Base-by-base conservation (phyloP, 495 filamentous ascomycete species). In the Clavariopsis aquatica region DNA sequence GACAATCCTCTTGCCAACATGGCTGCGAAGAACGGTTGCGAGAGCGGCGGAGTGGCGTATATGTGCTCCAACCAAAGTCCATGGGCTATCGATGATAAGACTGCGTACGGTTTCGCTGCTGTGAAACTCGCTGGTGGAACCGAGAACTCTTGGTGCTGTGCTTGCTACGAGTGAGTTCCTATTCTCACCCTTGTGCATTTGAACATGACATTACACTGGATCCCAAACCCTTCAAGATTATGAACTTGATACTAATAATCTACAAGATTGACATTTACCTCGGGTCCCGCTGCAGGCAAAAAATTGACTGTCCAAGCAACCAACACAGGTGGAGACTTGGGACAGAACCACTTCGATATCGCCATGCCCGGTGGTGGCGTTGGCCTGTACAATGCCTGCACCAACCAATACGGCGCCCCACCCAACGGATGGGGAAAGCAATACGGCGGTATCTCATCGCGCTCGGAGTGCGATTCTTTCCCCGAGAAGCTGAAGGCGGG, bases 321-420 rank as follows among this genome's bases (percentile, higher is more conserved):
- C 47, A 89, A 89, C 71, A 87, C 84, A 22, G 85, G 84, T 15
- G 81, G 79, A 20, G 84, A 87, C 57, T 70, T 87, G 56, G 78
- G 78, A 19, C 66, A 77, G 19, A 85, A 85, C 59, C 85, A 87
- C 62, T 88, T 88, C 71, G 84, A 86, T 77, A 69, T 88, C 57
- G 83, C 84, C 19, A 87, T 89, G 52, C 86, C 87, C 53, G 86
- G 86, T 45, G 86, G 87, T 52, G 86, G 87, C 24, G 85, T 87
- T 8, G 87, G 87, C 23, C 71, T 80, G 28, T 87, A 81, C 77
- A 87, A 88, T 73, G 84, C 78, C 31, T 88, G 86, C 77, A 84
- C 82, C 10, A 72, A 76, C 27, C 80, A 88, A 70, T 88, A 83
- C 77, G 80, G 82, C 45, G 84, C 83, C 1, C 84, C 84, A n/a